Evolutionary conservation across 768 basidiomycete genomes (phyloP).

Genomic region (Phylloporus sp.): DNA sequence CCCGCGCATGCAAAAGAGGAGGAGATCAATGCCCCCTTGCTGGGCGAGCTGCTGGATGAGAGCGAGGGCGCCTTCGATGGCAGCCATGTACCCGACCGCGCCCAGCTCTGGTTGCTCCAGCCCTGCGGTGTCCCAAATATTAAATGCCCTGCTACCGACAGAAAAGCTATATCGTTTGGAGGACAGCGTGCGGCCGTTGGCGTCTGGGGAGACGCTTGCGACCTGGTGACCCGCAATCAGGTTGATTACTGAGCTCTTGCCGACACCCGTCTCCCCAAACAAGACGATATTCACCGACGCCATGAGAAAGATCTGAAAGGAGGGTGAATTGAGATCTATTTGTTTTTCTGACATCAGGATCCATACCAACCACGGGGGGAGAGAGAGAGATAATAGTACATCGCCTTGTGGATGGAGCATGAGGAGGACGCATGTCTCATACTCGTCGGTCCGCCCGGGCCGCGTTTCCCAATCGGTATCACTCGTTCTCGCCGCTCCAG

Average conservation of each 20-base stretch:
- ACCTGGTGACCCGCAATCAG: constrained; percentile 21
- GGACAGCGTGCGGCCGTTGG: constrained; percentile 33
- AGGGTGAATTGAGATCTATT: background rate
- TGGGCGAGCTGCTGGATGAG: constrained; percentile 32
- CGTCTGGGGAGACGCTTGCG: constrained; percentile 19
- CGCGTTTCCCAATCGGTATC: constrained; percentile 9
- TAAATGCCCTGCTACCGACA: constrained; percentile 12
- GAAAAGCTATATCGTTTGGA: constrained; percentile 22
- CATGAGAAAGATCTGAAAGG: constrained; percentile 9
- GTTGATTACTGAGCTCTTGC: constrained; percentile 31
- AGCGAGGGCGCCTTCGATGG: constrained; percentile 23
- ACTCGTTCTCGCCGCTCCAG: background rate
- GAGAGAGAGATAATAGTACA: background rate
- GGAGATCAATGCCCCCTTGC: constrained; percentile 35
- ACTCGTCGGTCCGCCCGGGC: constrained; percentile 8
- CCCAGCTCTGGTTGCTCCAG: constrained; percentile 26
- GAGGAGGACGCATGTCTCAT: background rate
- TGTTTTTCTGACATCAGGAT: background rate
- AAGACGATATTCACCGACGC: constrained; percentile 34
- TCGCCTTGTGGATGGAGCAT: background rate
- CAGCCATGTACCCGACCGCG: constrained; percentile 19
- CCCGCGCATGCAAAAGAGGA: constrained; percentile 37
- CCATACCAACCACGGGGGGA: constrained; percentile 5
- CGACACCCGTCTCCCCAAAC: constrained; percentile 39
- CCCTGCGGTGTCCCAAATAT: constrained; percentile 32